A percentile compares a stretch with the other conserved stretches of the same genome.
Conservation (phyloP, 2,329 filamentous ascomycete species). For the Diplodia sapinea region DNA sequence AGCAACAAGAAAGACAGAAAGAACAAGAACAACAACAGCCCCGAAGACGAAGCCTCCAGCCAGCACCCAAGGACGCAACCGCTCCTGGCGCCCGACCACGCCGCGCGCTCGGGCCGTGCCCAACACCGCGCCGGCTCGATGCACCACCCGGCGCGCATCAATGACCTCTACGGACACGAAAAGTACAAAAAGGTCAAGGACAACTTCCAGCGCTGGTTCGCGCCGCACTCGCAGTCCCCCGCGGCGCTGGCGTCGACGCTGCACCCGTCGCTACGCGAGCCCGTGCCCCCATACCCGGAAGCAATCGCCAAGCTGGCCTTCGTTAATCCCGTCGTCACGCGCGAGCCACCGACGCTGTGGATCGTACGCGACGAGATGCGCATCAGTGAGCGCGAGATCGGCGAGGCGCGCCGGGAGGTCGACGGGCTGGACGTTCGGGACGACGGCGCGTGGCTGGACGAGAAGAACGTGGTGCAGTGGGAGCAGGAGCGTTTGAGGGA, state of each 20-base stretch:
- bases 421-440: slow-evolving; percentile 51
- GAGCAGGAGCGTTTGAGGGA: slow-evolving; percentile 50
- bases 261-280: slow-evolving; percentile 25
- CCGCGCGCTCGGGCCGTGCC: neutral
- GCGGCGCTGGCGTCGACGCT: slow-evolving; percentile 22
- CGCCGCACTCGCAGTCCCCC: slow-evolving; percentile 27
- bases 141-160: slow-evolving; percentile 18
- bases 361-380: slow-evolving; percentile 53
- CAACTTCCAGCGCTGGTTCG: slow-evolving; percentile 26
- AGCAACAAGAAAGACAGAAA: neutral
- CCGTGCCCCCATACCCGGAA: slow-evolving; percentile 34
- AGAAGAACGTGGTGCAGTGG: slow-evolving; percentile 54
- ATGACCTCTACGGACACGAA: slow-evolving; percentile 22
- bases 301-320: slow-evolving; percentile 51
- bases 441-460: slow-evolving; percentile 53
- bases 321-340: slow-evolving; percentile 52
- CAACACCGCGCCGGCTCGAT: slow-evolving; percentile 2
- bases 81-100: slow-evolving; percentile 24
- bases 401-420: slow-evolving; percentile 47
- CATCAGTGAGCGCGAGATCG: slow-evolving; percentile 51
- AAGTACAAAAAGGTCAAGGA: neutral
- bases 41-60: neutral
- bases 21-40: neutral
- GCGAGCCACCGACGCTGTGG: slow-evolving; percentile 53
- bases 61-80: slow-evolving; percentile 15